Base-by-base conservation (phyloP, 164 flowering plant genomes). In the Annona cherimola region DNA sequence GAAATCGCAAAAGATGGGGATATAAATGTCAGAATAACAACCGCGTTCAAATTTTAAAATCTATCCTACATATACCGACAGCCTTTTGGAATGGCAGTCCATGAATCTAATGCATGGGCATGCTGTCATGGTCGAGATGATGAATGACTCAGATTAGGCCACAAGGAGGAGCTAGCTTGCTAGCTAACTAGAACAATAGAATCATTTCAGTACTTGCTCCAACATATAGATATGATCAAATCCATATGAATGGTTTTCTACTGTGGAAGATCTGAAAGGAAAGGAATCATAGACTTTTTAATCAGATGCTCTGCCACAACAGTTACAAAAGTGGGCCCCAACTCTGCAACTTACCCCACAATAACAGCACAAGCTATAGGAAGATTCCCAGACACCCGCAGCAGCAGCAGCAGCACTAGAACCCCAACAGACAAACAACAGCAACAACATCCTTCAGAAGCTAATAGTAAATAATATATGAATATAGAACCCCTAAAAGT, bases 221-320 rank as follows among this genome's bases (percentile, higher is more conserved):
- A 8, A 11, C 9, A 50, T 3, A 50, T 11, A 50, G 57, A 26
- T n/a, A 40, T 0, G 42, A 63, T 63, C 43, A 63, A 40, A 63
- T 63, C 66, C 42, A 63, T 26, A 40, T 26, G 69, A 67, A 50
- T 67, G 70, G 70, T 45, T 68, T 16, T 50, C 70, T 18, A 45
- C 20, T 20, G n/a, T 16, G 45, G 60, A 46, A 46, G 70, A 68
- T 68, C 70, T 68, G 40, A 12, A 45, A 68, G 60, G 70, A 26
- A 68, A 46, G 40, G 41, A 6, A 44, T 20, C 59, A 68, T 68
- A 20, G 16, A 68, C 46, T 68, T 68, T 68, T 41, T 54, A 45
- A 40, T 3, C 41, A 8, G 61, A 68, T 68, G 70, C 70, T 68
- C 61, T 68, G 70, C 20, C 70, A 50, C 70, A 45, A 67, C 69